Conservation (phyloP, 106 monocot species). For the Allium sativum region DNA sequence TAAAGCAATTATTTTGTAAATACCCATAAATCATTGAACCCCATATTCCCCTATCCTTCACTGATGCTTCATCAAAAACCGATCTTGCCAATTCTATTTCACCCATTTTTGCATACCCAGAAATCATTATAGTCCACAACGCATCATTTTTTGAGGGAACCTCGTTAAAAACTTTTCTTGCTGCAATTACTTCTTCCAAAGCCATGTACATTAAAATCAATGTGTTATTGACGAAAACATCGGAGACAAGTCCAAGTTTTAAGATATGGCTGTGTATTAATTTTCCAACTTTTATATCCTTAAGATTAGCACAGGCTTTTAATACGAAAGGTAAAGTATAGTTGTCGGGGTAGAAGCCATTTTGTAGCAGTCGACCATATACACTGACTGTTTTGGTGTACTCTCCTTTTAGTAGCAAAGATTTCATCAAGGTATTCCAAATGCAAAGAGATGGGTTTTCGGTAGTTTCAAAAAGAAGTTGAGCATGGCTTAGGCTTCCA, state of each 20-base stretch:
- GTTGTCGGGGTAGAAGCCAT: constrained; percentile 24
- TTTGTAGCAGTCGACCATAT: constrained; percentile 6
- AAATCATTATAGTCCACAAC: constrained; percentile 32
- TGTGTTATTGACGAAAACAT: constrained; percentile 23
- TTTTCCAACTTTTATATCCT: constrained; percentile 1
- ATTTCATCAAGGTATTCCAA: constrained; percentile 39
- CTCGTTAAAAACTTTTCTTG: constrained; percentile 20
- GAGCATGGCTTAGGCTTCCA: constrained; percentile 21
- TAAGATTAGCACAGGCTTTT: constrained; percentile 18
- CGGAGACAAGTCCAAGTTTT: constrained; percentile 24
- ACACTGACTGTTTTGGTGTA: constrained; percentile 2
- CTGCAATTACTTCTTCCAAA: constrained; percentile 3
- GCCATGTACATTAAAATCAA: constrained; percentile 21
- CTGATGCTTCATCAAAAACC: constrained; percentile 29
- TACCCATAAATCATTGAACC: constrained; percentile 43
- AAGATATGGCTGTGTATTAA: constrained; percentile 17
- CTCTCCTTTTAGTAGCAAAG: constrained; percentile 9
- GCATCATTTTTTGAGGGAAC: constrained; percentile 11
- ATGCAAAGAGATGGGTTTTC: constrained; percentile 23
- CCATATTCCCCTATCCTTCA: constrained; percentile 25
- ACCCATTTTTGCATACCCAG: constrained; percentile 33
- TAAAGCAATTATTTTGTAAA: constrained; percentile 37
- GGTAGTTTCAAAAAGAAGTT: constrained; percentile 11
- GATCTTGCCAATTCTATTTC: constrained; percentile 15
- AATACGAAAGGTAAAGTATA: constrained; percentile 30